Percentiles rank a stretch among this genome's conserved stretches.
phyloP scores from a whole-genome alignment of 169 alveolate species.

The Plasmodium falciparum region DNA sequence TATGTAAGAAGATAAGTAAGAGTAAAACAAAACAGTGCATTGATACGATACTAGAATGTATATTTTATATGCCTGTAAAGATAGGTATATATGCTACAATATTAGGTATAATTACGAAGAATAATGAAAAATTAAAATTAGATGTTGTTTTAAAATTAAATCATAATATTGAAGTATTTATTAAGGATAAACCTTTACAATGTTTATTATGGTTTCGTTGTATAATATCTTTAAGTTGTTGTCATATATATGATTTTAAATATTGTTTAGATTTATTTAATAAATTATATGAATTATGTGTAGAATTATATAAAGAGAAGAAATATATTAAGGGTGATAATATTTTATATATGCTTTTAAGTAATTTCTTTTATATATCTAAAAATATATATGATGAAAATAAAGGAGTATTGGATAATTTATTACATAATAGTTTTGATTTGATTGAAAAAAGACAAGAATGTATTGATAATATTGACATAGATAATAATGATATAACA shows the following conservation, averaged over 20 bases:
- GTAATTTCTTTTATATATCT: conserved; percentile 74
- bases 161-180: conserved; percentile 72
- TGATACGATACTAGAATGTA: conserved; percentile 59
- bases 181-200: conserved; percentile 37
- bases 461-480: conserved; percentile 61
- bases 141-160: conserved; percentile 59
- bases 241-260: conserved; percentile 43
- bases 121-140: conserved; percentile 50
- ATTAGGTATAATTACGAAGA: conserved; percentile 67
- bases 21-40: conserved; percentile 60
- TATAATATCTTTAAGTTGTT: conserved; percentile 68
- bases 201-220: conserved; percentile 74
- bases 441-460: conserved; percentile 63
- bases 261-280: conserved; percentile 62
- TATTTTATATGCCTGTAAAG: conserved; percentile 75
- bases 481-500: conserved; percentile 58
- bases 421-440: conserved; percentile 48
- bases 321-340: conserved; percentile 60
- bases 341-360: conserved; percentile 61
- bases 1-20: conserved; percentile 42
- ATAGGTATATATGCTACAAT: conserved; percentile 75
- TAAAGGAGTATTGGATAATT: conserved; percentile 40
- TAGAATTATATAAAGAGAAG: conserved; percentile 65
- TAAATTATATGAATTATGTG: conserved; percentile 33
- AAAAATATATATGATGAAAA: conserved; percentile 63